Evolutionary conservation across 106 monocot genomes (phyloP), one percentile per base, ranked within the genome.

Genomic region (Acorus calamus): DNA sequence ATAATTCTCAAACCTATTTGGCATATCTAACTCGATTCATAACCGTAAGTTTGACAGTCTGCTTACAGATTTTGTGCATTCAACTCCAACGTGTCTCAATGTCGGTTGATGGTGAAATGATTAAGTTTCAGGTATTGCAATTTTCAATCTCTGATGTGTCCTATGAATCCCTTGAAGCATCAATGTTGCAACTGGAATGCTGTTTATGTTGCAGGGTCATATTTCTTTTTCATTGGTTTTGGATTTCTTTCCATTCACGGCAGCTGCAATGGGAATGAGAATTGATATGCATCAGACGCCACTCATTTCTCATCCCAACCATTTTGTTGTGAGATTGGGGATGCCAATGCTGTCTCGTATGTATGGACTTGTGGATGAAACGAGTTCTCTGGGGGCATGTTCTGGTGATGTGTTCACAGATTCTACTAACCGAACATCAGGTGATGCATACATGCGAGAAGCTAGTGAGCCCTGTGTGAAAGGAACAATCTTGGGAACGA

Each of bases 11-110:
- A 50, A 46, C 14, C 46, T 44, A 10, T 46, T 47, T 44, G 6
- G 51, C 28, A 53, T 44, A 12, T 46, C 41, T 43, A 52, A 11
- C 4, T 53, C 9, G 65, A 43, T 28, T 28, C 28, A 28, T 28
- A 28, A 28, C 28, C 28, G 0, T 28, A 28, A 28, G 28, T n/a
- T 70, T 78, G 28, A 53, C 62, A 50, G 51, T 50, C 59, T 9
- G 62, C 50, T 67, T 67, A 28, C 67, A 94, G 89, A 80, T 94
- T 70, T 64, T 94, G 63, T 89, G 86, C 81, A 72, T 94, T 69
- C 89, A 94, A 79, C 71, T 94, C 13, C 89, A 86, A 73, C 89
- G 94, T 46, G 84, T 78, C 66, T 75, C 80, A 12, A 82, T 89
- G 71, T 82, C 69, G 56, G 43, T 12, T 45, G 5, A 70, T 76